A percentile compares a stretch with the other conserved stretches of the same genome.
phyloP scores from a whole-genome alignment of 768 basidiomycete species.

The Clathrus columnatus region DNA sequence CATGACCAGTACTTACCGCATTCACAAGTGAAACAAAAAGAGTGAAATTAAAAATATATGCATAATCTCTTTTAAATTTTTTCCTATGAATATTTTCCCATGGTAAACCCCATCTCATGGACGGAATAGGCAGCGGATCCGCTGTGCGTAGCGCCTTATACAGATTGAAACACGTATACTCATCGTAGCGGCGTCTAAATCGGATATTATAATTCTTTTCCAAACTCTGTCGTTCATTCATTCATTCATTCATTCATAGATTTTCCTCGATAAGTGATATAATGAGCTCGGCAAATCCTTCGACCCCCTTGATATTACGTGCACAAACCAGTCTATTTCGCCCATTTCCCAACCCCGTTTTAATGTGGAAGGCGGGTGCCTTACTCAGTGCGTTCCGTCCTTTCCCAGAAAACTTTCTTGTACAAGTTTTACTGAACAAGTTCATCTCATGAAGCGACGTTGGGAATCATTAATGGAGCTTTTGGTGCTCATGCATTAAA shows the following conservation, averaged over 20 bases:
- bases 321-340: background rate
- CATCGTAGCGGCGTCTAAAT: background rate
- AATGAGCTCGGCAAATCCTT: too few relatives aligned
- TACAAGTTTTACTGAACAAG: background rate
- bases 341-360: conserved; percentile 9
- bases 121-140: background rate
- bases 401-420: background rate
- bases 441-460: conserved; percentile 23
- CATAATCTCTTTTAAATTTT: too few relatives aligned
- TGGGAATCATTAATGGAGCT: conserved; percentile 53
- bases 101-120: background rate
- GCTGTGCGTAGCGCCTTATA: background rate
- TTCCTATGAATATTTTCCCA: too few relatives aligned
- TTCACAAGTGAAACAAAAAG: too few relatives aligned
- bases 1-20: too few relatives aligned
- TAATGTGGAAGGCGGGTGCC: conserved; percentile 14
- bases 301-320: background rate
- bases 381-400: background rate
- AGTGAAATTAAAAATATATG: too few relatives aligned
- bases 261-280: too few relatives aligned
- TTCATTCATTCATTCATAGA: too few relatives aligned
- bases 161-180: background rate
- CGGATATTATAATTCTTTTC: too few relatives aligned
- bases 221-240: too few relatives aligned
- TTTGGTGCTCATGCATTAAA: conserved; percentile 62